phyloP scores from a whole-genome alignment of 2,329 filamentous ascomycete species.

The Alternaria sp. region DNA sequence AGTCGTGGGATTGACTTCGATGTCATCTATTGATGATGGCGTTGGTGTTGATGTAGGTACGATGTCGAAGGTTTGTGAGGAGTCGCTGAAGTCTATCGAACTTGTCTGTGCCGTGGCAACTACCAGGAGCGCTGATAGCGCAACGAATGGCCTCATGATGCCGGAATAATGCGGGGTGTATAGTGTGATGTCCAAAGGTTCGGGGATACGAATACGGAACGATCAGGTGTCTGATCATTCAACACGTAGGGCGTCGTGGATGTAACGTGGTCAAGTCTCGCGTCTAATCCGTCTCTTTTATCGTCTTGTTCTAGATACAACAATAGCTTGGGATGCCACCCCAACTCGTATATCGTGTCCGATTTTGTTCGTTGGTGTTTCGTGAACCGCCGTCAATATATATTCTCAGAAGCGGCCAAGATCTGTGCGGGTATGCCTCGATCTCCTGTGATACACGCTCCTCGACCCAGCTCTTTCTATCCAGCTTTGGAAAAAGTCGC shows the following conservation, averaged over 20 bases:
- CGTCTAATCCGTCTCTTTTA: not conserved
- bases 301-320: not conserved
- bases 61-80: conserved; percentile 11
- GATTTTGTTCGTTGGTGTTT: not conserved
- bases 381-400: not conserved
- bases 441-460: not conserved
- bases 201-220: not conserved
- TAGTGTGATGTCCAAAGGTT: not conserved
- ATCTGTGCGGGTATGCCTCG: not conserved
- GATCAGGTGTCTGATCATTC: not conserved
- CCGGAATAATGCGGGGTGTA: not conserved
- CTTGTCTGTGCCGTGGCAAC: conserved; percentile 6
- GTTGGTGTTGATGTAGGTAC: conserved; percentile 6
- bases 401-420: not conserved
- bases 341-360: not conserved
- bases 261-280: not conserved
- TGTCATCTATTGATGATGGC: conserved; percentile 26
- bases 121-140: conserved; percentile 4
- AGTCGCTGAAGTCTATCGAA: conserved; percentile 5
- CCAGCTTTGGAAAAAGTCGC: not conserved
- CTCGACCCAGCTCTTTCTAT: not conserved
- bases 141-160: conserved; percentile 7
- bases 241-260: not conserved
- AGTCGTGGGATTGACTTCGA: conserved; percentile 29
- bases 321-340: not conserved